Base-by-base conservation (phyloP, 78 protist species). In the Protostelium mycophagum region DNA sequence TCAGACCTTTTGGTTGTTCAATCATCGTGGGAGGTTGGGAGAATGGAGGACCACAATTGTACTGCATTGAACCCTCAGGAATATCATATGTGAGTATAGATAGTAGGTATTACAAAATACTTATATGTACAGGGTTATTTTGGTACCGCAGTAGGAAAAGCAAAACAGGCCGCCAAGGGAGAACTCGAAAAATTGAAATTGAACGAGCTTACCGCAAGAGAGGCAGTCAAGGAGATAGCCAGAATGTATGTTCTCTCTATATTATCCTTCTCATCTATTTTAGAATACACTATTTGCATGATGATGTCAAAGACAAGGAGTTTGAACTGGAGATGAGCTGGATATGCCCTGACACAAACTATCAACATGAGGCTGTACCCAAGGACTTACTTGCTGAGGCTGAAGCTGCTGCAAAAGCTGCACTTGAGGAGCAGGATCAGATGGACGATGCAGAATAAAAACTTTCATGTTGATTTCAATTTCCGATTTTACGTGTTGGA, bases 1-100 rank as follows among this genome's bases (percentile, higher is more conserved):
- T 96, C 63, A 95, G 99, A 31, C 99, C 99, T n/a, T 99, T 97
- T 85, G 99, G 99, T 35, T 39, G 93, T 37, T 36, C 98, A 5
- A 94, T 92, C 31, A 86, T 98, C 28, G 36, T 99, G 63, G 99
- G 96, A 10, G 92, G 96, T 31, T 88, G 89, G 87, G 90, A 89
- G 38, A 89, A 34, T 63, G 84, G 96, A 29, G 98, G 98, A 0
- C 99, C 99, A 28, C 96, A 95, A 83, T 90, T 99, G 38, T 97
- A 86, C 95, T 9, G 88, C 38, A 84, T 98, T 38, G 99, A 99
- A 83, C 99, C 99, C 29, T 96, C 99, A 0, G 99, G 99, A 38
- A 84, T 91, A 0, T n/a, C 91, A 1, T 87, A 37, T 84, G 94
- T 91, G 35, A 0, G 92, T 83, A n/a, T 1, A 34, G 34, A 5